Evolutionary conservation across 2,329 filamentous ascomycete genomes (phyloP).

Genomic region (Stagonosporopsis chrysanthemi): DNA sequence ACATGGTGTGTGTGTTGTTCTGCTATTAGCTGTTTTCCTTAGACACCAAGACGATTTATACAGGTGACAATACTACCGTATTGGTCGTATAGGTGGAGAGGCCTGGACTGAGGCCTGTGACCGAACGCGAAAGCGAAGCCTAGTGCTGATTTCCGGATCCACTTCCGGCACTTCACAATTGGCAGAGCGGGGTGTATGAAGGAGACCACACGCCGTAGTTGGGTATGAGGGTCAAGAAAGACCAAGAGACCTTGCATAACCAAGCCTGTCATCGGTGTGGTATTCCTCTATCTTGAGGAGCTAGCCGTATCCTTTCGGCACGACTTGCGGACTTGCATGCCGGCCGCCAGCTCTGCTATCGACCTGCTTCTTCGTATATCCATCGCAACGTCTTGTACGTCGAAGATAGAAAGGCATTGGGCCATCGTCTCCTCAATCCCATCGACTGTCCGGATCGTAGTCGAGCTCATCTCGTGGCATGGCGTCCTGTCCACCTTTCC

Average conservation of each 20-base stretch:
- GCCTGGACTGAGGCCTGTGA: not conserved
- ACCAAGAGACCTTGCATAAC: not conserved
- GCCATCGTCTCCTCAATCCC: not conserved
- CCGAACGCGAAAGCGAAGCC: not conserved
- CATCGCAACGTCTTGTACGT: no score
- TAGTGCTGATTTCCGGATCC: not conserved
- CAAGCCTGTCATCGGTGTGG: no score
- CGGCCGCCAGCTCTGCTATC: no score
- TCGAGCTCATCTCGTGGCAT: not conserved
- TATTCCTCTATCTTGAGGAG: no score
- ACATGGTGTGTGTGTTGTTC: not conserved
- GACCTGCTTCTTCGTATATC: no score
- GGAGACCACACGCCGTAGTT: no score
- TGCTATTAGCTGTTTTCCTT: not conserved
- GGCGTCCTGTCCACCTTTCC: not conserved
- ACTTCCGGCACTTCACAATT: not conserved
- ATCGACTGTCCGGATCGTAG: not conserved
- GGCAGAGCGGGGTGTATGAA: no score
- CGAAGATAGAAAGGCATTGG: no score
- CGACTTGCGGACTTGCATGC: no score
- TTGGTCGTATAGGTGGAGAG: not conserved
- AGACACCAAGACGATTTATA: not conserved
- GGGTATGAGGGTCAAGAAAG: no score
- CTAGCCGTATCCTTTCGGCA: no score
- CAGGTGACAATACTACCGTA: not conserved